A percentile compares a stretch with the other conserved stretches of the same genome.
Evolutionary conservation across 75 land plant species (phyloP).

Genomic region (Pinus tabuliformis): DNA sequence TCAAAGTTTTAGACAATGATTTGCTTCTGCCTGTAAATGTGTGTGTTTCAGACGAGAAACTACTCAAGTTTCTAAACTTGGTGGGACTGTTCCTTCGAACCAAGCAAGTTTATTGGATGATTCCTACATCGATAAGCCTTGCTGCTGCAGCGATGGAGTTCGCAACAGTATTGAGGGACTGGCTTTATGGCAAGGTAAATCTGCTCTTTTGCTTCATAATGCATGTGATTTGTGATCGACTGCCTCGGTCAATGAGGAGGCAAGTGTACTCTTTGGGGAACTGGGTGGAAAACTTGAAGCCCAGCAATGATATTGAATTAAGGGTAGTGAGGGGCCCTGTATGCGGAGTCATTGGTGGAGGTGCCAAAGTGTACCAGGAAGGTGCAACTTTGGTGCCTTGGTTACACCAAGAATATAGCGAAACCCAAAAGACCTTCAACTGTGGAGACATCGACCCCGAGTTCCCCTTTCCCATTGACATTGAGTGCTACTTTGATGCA

Average conservation of each 20-base stretch:
- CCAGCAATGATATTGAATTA: neutral
- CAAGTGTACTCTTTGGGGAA: neutral
- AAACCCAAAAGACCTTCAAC: neutral
- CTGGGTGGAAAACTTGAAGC: slow-evolving; percentile 1
- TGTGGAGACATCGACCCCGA: neutral
- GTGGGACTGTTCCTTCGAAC: neutral
- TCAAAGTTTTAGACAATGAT: neutral
- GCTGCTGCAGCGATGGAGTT: neutral
- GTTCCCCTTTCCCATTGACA: neutral
- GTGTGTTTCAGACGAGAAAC: neutral
- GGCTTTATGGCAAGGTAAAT: neutral
- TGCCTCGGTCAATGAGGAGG: neutral
- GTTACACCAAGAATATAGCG: too few relatives aligned
- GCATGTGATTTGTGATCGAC: neutral
- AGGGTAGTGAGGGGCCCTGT: neutral
- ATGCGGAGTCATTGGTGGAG: neutral
- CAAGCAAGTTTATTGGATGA: neutral
- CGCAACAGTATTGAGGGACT: neutral
- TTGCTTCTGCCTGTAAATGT: neutral
- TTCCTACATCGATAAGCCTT: neutral
- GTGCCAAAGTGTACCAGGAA: neutral
- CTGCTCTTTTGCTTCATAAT: neutral
- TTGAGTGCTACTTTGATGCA: neutral
- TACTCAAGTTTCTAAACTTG: neutral
- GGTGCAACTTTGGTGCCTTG: neutral